Percentiles rank a stretch among this genome's conserved stretches.
Conservation (phyloP, 2,329 filamentous ascomycete genomes). For the Dactylellina haptotyla region DNA sequence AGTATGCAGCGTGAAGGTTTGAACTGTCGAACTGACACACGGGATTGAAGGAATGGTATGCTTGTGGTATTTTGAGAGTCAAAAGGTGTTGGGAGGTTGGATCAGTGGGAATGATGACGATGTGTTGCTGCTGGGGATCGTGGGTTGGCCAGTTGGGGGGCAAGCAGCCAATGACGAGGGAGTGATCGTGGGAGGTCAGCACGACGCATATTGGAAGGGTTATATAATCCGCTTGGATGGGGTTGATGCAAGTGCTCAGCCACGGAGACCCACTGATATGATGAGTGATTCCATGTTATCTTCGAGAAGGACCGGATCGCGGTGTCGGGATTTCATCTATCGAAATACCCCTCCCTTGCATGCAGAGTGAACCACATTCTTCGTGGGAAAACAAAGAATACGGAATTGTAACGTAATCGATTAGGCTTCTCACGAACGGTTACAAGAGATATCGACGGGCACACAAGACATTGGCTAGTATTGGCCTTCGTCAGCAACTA, state of each 20-base stretch:
- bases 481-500: constrained; percentile 33
- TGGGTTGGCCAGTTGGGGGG: background rate
- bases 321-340: constrained; percentile 2
- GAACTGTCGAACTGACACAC: background rate
- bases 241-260: constrained; percentile 1
- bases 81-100: constrained; percentile 1
- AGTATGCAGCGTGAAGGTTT: background rate
- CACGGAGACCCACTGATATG: constrained; percentile 21
- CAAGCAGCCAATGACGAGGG: background rate
- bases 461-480: constrained; percentile 25
- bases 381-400: background rate
- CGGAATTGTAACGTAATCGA: too few species aligned
- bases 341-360: background rate
- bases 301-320: constrained; percentile 18
- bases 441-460: too few species aligned
- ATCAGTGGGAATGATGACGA: background rate
- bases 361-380: background rate
- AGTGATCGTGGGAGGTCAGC: constrained; percentile 10
- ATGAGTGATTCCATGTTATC: background rate
- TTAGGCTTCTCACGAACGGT: too few species aligned
- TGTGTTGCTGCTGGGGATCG: background rate
- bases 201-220: background rate
- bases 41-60: background rate
- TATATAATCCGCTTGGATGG: too few species aligned
- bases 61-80: constrained; percentile 16